Conservation (phyloP, 495 filamentous ascomycete species). For the Xylaria scruposa region DNA sequence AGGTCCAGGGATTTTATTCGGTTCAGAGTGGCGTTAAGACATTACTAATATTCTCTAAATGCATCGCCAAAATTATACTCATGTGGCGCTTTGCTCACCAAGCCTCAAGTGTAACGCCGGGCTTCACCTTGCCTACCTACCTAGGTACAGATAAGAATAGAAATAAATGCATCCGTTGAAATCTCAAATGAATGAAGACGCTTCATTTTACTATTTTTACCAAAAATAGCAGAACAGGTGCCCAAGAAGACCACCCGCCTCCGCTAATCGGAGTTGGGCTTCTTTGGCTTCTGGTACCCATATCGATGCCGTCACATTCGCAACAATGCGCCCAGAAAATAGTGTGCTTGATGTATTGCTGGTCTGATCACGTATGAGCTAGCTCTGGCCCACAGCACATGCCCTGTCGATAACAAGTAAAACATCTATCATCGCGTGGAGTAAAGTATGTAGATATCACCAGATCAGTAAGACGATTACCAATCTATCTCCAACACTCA, state of each 20-base stretch:
- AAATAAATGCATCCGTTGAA: neutral
- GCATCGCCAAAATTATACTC: neutral
- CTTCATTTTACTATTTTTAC: neutral
- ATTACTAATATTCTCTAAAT: neutral
- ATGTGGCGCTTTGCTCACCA: neutral
- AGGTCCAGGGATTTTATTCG: neutral
- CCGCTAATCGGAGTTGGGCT: neutral
- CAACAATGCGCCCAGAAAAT: neutral
- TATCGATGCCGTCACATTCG: neutral
- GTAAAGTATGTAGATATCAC: neutral
- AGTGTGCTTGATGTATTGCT: neutral
- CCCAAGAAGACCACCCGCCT: neutral
- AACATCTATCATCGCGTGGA: neutral
- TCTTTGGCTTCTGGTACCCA: neutral
- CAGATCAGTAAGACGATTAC: constrained; percentile 5
- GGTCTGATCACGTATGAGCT: neutral
- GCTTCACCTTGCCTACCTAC: neutral
- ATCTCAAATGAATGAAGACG: neutral
- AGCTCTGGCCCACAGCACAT: neutral
- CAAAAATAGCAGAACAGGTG: neutral
- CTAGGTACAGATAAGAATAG: neutral
- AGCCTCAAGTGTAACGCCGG: neutral
- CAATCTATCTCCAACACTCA: constrained; percentile 22
- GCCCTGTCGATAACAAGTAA: neutral
- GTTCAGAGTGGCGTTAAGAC: neutral